Percentiles rank a stretch among this genome's conserved stretches.
phyloP scores from a whole-genome alignment of 352 stramenopile genomes.

The Pythium apleroticum region DNA sequence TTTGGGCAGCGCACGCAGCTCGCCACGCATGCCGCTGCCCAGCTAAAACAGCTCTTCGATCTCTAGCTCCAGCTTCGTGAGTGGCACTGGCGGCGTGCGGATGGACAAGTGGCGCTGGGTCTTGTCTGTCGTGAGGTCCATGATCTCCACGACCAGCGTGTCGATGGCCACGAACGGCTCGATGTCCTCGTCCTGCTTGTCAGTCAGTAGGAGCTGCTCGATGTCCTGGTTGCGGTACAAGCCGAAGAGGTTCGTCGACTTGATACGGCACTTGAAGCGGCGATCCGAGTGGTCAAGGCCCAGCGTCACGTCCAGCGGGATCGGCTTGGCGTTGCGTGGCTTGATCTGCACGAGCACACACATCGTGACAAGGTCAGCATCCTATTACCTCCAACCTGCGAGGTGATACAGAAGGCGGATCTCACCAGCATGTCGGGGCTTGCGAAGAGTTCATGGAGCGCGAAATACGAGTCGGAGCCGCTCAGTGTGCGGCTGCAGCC shows the following conservation, averaged over 20 bases:
- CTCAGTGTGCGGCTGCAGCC: slow-evolving; percentile 74
- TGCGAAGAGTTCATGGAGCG: slow-evolving; percentile 66
- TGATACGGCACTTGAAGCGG: slow-evolving; percentile 75
- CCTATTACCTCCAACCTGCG: no score
- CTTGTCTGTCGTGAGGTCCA: slow-evolving; percentile 66
- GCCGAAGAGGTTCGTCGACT: slow-evolving; percentile 61
- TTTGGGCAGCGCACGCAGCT: slow-evolving; percentile 33
- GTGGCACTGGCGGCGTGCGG: slow-evolving; percentile 31
- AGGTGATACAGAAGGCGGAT: not conserved
- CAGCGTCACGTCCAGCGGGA: slow-evolving; percentile 64
- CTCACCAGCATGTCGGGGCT: slow-evolving; percentile 51
- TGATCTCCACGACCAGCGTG: slow-evolving; percentile 66
- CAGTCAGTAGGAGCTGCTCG: slow-evolving; percentile 38
- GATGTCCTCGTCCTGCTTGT: slow-evolving; percentile 23
- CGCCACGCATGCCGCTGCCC: slow-evolving; percentile 27
- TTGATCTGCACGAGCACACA: slow-evolving; percentile 46
- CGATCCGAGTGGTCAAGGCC: slow-evolving; percentile 48
- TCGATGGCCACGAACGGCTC: slow-evolving; percentile 60
- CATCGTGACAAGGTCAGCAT: no score
- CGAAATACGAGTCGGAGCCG: slow-evolving; percentile 76
- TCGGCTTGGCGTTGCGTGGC: slow-evolving; percentile 36
- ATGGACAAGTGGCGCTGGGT: slow-evolving; percentile 55
- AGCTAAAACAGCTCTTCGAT: slow-evolving; percentile 69
- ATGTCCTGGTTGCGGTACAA: slow-evolving; percentile 68
- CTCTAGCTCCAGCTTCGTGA: slow-evolving; percentile 55